Base-by-base conservation (phyloP, 331 rosid species). In the Malus hybrid region DNA sequence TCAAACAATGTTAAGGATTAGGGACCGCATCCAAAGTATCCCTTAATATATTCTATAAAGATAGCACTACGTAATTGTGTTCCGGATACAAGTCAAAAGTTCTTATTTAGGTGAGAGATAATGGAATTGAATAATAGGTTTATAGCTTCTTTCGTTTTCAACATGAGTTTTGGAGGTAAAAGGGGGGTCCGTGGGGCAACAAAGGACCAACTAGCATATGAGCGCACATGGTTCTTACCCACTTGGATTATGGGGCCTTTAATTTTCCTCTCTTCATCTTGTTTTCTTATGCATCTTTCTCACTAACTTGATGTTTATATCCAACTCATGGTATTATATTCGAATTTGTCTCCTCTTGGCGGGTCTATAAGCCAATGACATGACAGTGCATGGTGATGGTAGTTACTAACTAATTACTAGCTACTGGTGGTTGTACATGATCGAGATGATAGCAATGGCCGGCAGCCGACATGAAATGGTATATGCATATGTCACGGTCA, bases 161-260 rank as follows among this genome's bases (percentile, higher is more conserved):
- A 63, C 31, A 15, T 48, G 75, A 76, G 81, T 29, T 78, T 79
- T 70, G 76, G 71, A 78, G 72, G 61, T 80, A 78, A 82, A 78
- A 65, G 66, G 14, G 42, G 19, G 62, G 32, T 65, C 60, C 36
- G 86, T 83, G 86, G 86, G 86, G 74, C 75, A 32, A 54, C 80
- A 56, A 42, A 42, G n/a, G 78, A 76, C 86, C 80, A 83, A 83
- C 83, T 72, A 79, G 80, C 86, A 83, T 83, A 79, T 71, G 86
- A 83, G 61, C 33, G 86, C 86, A 83, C 86, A 83, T 83, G 86
- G 83, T 65, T 79, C 83, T 83, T 83, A 75, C 80, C 86, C 83
- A 83, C 83, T 79, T 83, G 78, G 76, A 75, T 56, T 29, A 56
- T 66, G 84, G 77, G 69, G 9, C 80, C 83, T 16, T 36, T 44